Conservation (phyloP, 495 filamentous ascomycete genomes). For the Friedmanniomyces simplex region DNA sequence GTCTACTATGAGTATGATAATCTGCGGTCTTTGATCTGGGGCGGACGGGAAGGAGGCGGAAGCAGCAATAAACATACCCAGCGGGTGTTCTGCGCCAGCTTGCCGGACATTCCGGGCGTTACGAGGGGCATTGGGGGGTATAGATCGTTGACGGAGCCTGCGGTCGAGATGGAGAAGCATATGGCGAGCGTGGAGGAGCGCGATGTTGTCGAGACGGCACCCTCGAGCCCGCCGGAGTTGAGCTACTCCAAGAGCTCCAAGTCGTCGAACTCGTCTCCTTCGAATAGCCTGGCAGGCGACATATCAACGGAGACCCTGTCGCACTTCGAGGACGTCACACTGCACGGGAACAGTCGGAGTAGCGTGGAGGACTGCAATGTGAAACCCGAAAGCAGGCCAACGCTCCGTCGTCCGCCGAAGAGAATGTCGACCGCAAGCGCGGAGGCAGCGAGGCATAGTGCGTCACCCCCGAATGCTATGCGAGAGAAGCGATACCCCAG, state of each 20-base stretch:
- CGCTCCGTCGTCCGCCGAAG: conserved; percentile 17
- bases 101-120: conserved; percentile 3
- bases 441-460: neutral
- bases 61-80: neutral
- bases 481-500: conserved; percentile 31
- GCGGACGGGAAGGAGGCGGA: neutral
- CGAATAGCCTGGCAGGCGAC: conserved; percentile 41
- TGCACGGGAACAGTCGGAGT: conserved; percentile 47
- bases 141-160: conserved; percentile 1
- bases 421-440: conserved; percentile 10
- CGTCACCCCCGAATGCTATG: conserved; percentile 6
- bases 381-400: conserved; percentile 29
- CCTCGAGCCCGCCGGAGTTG: conserved; percentile 73
- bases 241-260: conserved; percentile 82
- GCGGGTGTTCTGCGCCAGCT: conserved; percentile 2
- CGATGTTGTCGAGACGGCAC: conserved; percentile 33
- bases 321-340: conserved; percentile 89
- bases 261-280: conserved; percentile 69
- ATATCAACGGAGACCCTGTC: conserved; percentile 27
- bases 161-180: conserved; percentile 1
- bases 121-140: conserved; percentile 3
- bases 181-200: conserved; percentile 5
- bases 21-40: conserved; percentile 11
- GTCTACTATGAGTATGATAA: conserved; percentile 1
- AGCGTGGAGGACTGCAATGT: conserved; percentile 32